Evolutionary conservation across 2,329 filamentous ascomycete genomes (phyloP).

Genomic region (Penicillium sp.): DNA sequence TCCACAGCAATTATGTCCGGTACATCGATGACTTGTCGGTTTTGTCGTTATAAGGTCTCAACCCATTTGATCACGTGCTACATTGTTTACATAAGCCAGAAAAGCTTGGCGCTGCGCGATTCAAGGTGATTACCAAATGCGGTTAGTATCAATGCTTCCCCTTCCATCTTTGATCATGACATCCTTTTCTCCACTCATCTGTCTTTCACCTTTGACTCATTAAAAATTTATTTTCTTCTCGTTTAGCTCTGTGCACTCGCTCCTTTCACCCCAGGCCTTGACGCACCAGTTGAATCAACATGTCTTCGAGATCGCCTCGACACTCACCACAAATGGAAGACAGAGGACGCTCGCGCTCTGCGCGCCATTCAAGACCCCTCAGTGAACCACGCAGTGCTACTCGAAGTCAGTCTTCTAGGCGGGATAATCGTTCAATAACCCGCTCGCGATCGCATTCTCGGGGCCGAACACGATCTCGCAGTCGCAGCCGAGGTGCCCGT

Average conservation of each 20-base stretch:
- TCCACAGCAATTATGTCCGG: too few species aligned
- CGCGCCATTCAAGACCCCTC: slow-evolving; percentile 38
- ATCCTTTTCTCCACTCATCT: background rate
- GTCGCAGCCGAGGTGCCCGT: slow-evolving; percentile 42
- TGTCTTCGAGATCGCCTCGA: slow-evolving; percentile 30
- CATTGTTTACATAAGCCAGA: too few species aligned
- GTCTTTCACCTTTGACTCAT: background rate
- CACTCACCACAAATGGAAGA: slow-evolving; percentile 19
- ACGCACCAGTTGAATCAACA: slow-evolving; percentile 6
- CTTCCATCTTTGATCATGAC: background rate
- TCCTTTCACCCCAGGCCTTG: background rate
- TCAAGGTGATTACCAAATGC: slow-evolving; percentile 19
- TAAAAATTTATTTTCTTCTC: too few species aligned
- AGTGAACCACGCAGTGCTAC: slow-evolving; percentile 32
- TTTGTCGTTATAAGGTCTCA: too few species aligned
- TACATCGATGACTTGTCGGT: too few species aligned
- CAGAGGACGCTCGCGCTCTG: slow-evolving; percentile 29
- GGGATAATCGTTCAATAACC: slow-evolving; percentile 28
- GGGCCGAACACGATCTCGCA: slow-evolving; percentile 33
- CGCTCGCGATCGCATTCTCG: slow-evolving; percentile 31
- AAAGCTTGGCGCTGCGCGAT: background rate
- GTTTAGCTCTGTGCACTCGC: background rate
- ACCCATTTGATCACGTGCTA: too few species aligned
- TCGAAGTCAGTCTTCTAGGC: slow-evolving; percentile 29
- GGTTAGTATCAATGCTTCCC: slow-evolving; percentile 11